Evolutionary conservation across 2,329 filamentous ascomycete species (phyloP), one percentile per base, ranked within the genome.

Genomic region (Talaromyces rugulosus): DNA sequence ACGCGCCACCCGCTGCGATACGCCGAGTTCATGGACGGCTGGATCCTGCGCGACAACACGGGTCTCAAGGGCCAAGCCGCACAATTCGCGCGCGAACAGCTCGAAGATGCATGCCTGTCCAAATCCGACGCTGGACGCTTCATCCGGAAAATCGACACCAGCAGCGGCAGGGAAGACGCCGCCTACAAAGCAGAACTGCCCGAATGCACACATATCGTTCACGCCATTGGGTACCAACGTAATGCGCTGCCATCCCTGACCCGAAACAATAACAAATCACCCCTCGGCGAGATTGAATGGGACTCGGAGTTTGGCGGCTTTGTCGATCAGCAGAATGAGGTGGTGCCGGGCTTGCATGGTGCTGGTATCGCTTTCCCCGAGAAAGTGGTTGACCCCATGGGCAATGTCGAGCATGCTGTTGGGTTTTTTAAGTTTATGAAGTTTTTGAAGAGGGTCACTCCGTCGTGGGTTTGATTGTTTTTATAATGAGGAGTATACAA

Each of bases 361-460:
- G 85, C 85, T 0, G 86, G 86, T 0, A 88, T 89, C 66, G 86
- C 85, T 0, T 89, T 83, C 67, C 86, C 86, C 0, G 84, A 88
- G 69, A 76, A 79, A 28, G 85, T 87, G 5, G 80, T 80, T 8
- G 86, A 88, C 75, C 86, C 85, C 0, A 74, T 81, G 47, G 85
- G 85, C 0, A 87, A 87, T 70, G 82, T 85, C 7, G 85, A 88
- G 72, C 78, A 81, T 67, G 83, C 84, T 0, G 86, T 88, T 57
- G 86, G 86, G 0, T 82, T 88, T 69, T 86, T 79, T 69, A 88
- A 89, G 73, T 88, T 89, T 65, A 87, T 88, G 85, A 85, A 81
- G 54, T 87, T 83, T 66, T 71, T 86, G 59, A 83, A 83, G 72
- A 80, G 77, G 63, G 84, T 85, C 4, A 75, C 79, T 23, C 83